Evolutionary conservation across 768 basidiomycete species (phyloP), one percentile per base, ranked within the genome.

Genomic region (Kwoniella pini): DNA sequence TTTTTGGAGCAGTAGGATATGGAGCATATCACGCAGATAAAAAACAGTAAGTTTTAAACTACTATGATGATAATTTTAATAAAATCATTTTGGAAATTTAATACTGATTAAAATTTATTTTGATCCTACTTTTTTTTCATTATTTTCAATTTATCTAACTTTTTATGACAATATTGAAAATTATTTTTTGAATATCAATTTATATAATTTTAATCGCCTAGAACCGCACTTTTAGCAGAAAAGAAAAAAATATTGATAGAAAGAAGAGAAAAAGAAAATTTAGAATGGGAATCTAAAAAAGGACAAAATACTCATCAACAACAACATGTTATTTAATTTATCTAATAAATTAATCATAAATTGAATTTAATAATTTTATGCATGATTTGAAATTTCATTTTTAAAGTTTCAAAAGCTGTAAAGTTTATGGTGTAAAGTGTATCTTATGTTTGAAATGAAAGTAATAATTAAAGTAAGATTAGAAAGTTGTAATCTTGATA

Each of bases 21-120:
- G 75, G 69, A 27, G 70, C 70, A 5, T 78, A 72, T 60, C 60
- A 71, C 57, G 54, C 67, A 12, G 77, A 76, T 55, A 60, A 63
- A 57, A 56, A 71, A 68, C 77, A 78, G 77, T 78, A 42, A 61
- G 76, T 73, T 33, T n/a, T 26, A 13, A 12, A 19, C 10, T n/a
- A n/a, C n/a, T n/a, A n/a, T n/a, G n/a, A n/a, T n/a, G n/a, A n/a
- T n/a, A n/a, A n/a, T n/a, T n/a, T n/a, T n/a, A n/a, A n/a, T n/a
- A n/a, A n/a, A n/a, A n/a, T n/a, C n/a, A n/a, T n/a, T n/a, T n/a
- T n/a, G n/a, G n/a, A n/a, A n/a, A n/a, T 33, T 3, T 19, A 21
- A n/a, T n/a, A 24, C 30, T 39, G 52, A 53, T 15, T 28, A 38
- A 1, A 19, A 28, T 31, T 21, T 17, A 38, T 57, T 21, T 59